Conservation (phyloP, 2,329 filamentous ascomycete species). For the Cercospora brassicicola region DNA sequence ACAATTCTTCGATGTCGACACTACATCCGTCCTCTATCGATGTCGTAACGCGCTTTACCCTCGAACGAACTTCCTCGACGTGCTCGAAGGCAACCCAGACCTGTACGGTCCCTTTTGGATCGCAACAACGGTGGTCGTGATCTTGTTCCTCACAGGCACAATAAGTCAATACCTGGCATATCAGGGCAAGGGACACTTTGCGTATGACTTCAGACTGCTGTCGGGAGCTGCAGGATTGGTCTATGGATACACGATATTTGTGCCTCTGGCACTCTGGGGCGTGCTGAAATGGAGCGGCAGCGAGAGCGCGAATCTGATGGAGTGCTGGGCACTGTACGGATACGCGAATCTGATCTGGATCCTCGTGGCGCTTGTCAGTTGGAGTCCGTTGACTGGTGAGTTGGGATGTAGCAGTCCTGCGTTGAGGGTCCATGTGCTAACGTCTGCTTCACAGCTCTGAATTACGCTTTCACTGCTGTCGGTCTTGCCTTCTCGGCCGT, state of each 20-base stretch:
- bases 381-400: conserved; percentile 72
- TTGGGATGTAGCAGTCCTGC: conserved; percentile 1
- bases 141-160: conserved; percentile 90
- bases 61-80: conserved; percentile 91
- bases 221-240: conserved; percentile 88
- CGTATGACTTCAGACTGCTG: conserved; percentile 86
- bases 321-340: conserved; percentile 93
- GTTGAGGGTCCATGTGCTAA: too few relatives aligned
- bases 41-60: conserved; percentile 89
- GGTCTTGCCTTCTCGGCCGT: conserved; percentile 80
- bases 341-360: conserved; percentile 98
- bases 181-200: conserved; percentile 68
- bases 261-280: conserved; percentile 82
- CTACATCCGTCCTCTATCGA: conserved; percentile 78
- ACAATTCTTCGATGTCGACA: conserved; percentile 98
- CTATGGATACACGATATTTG: conserved; percentile 85
- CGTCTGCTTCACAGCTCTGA: conserved; percentile 58
- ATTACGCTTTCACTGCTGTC: conserved; percentile 89
- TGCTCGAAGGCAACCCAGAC: conserved; percentile 94
- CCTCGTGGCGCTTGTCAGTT: conserved; percentile 85
- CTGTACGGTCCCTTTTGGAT: conserved; percentile 99
- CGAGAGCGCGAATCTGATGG: conserved; percentile 86
- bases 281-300: conserved; percentile 93
- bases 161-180: conserved; percentile 85
- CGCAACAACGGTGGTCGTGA: conserved; percentile 93